phyloP scores from a whole-genome alignment of 2,329 filamentous ascomycete genomes.

The Sarocladiaceae sp. region DNA sequence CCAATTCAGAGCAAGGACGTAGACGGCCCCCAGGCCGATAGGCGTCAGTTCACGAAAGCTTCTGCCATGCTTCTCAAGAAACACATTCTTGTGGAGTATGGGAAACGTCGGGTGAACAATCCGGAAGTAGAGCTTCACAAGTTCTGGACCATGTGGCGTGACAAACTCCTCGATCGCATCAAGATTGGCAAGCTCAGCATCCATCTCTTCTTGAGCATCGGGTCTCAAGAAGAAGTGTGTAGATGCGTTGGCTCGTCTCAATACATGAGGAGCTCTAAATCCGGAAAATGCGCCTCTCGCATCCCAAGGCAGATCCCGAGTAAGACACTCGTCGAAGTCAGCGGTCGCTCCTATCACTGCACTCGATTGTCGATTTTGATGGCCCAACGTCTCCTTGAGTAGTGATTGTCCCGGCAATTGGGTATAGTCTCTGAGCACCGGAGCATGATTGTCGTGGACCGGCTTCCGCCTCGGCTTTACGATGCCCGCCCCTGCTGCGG shows the following conservation, averaged over 20 bases:
- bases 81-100: slow-evolving; percentile 57
- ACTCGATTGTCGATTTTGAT: slow-evolving; percentile 15
- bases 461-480: slow-evolving; percentile 3
- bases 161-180: slow-evolving; percentile 58
- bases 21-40: slow-evolving; percentile 56
- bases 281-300: slow-evolving; percentile 8
- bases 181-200: slow-evolving; percentile 28
- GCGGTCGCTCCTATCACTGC: slow-evolving; percentile 12
- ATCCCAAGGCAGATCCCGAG: slow-evolving; percentile 10
- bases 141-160: slow-evolving; percentile 56
- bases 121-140: slow-evolving; percentile 65
- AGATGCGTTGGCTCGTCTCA: slow-evolving; percentile 11
- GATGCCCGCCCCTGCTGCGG: not conserved
- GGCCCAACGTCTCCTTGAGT: slow-evolving; percentile 14
- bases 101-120: slow-evolving; percentile 56
- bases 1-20: slow-evolving; percentile 60
- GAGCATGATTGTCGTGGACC: not conserved
- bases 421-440: slow-evolving; percentile 12
- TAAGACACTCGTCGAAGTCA: slow-evolving; percentile 13
- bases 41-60: slow-evolving; percentile 56
- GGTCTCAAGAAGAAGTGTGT: slow-evolving; percentile 13
- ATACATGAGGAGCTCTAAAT: slow-evolving; percentile 9
- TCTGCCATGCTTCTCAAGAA: slow-evolving; percentile 55
- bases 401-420: slow-evolving; percentile 12
- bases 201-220: slow-evolving; percentile 13